Evolutionary conservation across 2,329 filamentous ascomycete species (phyloP), one percentile per base, ranked within the genome.

Genomic region (Boeremia lycopersici): DNA sequence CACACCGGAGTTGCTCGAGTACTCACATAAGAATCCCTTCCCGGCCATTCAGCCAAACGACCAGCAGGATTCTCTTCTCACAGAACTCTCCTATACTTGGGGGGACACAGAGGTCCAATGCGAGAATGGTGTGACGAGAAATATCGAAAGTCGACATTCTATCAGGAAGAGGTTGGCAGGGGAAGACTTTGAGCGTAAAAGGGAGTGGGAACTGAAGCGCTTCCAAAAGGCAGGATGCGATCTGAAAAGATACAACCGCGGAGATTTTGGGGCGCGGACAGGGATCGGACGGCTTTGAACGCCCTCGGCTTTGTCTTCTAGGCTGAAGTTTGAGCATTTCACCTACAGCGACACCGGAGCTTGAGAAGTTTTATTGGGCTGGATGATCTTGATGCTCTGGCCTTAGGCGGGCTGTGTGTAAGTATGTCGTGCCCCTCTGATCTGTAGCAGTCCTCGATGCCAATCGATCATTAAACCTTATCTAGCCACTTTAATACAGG

Each of bases 241-340:
- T 56, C 38, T 77, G 33, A 60, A 60, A 41, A 67, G 61, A 35
- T 77, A 70, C 38, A 76, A 76, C 53, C 59, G 69, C 2, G 74
- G 73, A 0, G 68, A 70, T 26, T 76, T 73, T 62, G 73, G 74
- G 3, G 63, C 73, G 7, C 70, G 69, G 52, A 67, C 46, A n/a
- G 74, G 74, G 0, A 54, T 75, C n/a, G 63, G 61, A 1, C 53
- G 74, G 23, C 48, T 76, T 2, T 76, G 59, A 68, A 11, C 3
- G 12, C 28, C 6, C 5, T 17, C 25, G 13, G 11, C 12, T 12
- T 29, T 28, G 19, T 9, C 6, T 36, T 13, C 35, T 11, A 10
- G 25, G 2, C 29, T 33, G 11, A 31, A 19, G 19, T 34, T 40
- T 47, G 28, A 9, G 31, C 15, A 19, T 15, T 17, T 9, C 28